A percentile compares a stretch with the other conserved stretches of the same genome.
These are phyloP conservation scores for Saccharomycopsis crataegensis DNA, from an alignment of 1,139 yeast species.

Conservation along the genomic window DNA sequence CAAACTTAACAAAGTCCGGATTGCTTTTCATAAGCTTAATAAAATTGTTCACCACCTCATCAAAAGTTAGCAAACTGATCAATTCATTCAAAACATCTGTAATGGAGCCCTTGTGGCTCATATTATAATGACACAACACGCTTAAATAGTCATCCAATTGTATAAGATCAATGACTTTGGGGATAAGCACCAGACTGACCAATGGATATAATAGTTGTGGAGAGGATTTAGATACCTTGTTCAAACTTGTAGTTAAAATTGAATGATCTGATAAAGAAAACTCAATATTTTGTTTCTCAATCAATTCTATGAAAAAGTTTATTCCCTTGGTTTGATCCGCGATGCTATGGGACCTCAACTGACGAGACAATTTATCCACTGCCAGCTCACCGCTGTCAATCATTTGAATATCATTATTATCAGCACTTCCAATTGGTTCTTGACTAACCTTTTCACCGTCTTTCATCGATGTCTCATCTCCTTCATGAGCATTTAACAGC, in stretches of 20 bases:
- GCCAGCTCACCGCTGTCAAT: not conserved
- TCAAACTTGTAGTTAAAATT: constrained; percentile 1
- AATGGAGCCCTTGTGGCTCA: not conserved
- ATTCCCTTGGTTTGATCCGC: not conserved
- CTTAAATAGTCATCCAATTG: constrained; percentile 6
- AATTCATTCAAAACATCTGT: not conserved
- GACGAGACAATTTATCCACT: not conserved
- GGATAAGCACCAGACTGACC: not conserved
- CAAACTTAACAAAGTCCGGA: not conserved
- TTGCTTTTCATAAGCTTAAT: not conserved
- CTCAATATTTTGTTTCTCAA: not conserved
- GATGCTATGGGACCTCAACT: not conserved
- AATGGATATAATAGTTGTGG: constrained; percentile 2
- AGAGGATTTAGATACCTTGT: not conserved
- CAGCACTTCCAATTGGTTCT: not conserved
- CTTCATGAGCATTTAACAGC: constrained; percentile 2
- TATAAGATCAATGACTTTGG: constrained; percentile 6
- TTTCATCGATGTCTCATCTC: not conserved
- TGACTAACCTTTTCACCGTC: not conserved
- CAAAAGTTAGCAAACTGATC: constrained; percentile 8
- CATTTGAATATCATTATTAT: not conserved
- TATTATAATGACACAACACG: constrained; percentile 2
- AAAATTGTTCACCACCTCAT: constrained; percentile 6
- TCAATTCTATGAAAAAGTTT: constrained; percentile 1
- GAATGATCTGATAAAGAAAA: constrained; percentile 8